phyloP scores from a whole-genome alignment of 352 stramenopile genomes.

The Pythium rishiriense region DNA sequence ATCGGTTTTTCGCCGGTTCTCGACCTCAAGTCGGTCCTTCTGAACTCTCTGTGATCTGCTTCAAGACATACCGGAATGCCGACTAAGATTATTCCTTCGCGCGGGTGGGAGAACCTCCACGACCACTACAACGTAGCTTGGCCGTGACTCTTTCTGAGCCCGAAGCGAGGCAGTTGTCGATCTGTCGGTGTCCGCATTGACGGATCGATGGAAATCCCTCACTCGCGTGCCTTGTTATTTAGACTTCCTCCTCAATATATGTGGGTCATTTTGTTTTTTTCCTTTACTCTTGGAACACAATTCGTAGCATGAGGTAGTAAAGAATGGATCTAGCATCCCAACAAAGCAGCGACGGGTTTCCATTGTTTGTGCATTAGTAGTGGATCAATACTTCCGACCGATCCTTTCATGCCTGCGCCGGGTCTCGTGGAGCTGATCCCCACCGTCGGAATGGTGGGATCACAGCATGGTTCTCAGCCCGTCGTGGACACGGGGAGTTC shows the following conservation, averaged over 20 bases:
- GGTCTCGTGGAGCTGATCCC: neutral
- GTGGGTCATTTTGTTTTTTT: constrained; percentile 18
- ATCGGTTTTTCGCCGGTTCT: constrained; percentile 14
- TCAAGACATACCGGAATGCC: neutral
- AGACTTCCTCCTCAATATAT: constrained; percentile 17
- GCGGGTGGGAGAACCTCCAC: neutral
- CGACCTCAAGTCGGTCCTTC: constrained; percentile 22
- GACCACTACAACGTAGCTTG: neutral
- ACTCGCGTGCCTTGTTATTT: constrained; percentile 21
- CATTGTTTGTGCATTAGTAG: neutral
- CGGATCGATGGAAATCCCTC: constrained; percentile 13
- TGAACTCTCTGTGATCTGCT: constrained; percentile 16
- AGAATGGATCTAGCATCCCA: no score
- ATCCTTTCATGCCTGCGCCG: neutral
- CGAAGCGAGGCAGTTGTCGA: constrained; percentile 1
- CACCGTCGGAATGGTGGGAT: neutral
- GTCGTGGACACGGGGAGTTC: neutral
- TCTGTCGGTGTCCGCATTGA: constrained; percentile 12
- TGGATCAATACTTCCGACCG: neutral
- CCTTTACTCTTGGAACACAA: no score
- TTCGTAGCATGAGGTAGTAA: no score
- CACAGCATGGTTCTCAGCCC: neutral
- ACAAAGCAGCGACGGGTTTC: neutral
- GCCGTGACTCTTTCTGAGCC: neutral
- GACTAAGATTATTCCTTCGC: constrained; percentile 15